Conservation (phyloP, 176 grass and related monocot genomes). For the Phoenix dactylifera region DNA sequence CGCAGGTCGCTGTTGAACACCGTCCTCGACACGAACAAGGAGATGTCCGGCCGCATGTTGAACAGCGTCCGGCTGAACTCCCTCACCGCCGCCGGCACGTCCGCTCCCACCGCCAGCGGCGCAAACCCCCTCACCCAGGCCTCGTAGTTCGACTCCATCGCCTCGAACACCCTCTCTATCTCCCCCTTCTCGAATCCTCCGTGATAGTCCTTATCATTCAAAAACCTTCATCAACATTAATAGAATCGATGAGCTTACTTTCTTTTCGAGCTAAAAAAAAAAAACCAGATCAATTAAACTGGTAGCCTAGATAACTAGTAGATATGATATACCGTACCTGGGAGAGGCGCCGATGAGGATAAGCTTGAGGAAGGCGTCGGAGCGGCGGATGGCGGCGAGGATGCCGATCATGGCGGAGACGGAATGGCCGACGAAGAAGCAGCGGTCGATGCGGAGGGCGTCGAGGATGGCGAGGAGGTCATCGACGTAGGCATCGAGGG, state of each 20-base stretch:
- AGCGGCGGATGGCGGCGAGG: slow-evolving; percentile 70
- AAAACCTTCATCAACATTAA: slow-evolving; percentile 31
- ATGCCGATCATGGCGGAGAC: slow-evolving; percentile 98
- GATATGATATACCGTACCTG: slow-evolving; percentile 19
- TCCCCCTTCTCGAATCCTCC: slow-evolving; percentile 82
- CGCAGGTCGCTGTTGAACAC: slow-evolving; percentile 88
- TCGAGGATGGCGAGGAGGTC: slow-evolving; percentile 79
- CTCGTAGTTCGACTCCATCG: slow-evolving; percentile 80
- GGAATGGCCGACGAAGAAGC: slow-evolving; percentile 89
- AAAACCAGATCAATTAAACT: background rate
- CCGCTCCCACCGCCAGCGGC: slow-evolving; percentile 80
- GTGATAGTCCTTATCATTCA: slow-evolving; percentile 82
- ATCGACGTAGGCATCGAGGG: slow-evolving; percentile 82
- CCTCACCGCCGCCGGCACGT: slow-evolving; percentile 80
- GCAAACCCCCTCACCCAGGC: slow-evolving; percentile 91
- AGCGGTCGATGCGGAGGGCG: slow-evolving; percentile 51
- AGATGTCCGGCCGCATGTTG: slow-evolving; percentile 99
- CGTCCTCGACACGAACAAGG: slow-evolving; percentile 73
- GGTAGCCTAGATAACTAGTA: too few species aligned
- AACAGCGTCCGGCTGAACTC: slow-evolving; percentile 99
- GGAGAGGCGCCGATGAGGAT: slow-evolving; percentile 82
- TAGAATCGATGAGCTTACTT: too few species aligned
- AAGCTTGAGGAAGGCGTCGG: slow-evolving; percentile 84
- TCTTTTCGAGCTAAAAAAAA: background rate
- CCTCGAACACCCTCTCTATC: slow-evolving; percentile 69